Evolutionary conservation across 768 basidiomycete species (phyloP), one percentile per base, ranked within the genome.

Genomic region (Phanerochaete carnosa): DNA sequence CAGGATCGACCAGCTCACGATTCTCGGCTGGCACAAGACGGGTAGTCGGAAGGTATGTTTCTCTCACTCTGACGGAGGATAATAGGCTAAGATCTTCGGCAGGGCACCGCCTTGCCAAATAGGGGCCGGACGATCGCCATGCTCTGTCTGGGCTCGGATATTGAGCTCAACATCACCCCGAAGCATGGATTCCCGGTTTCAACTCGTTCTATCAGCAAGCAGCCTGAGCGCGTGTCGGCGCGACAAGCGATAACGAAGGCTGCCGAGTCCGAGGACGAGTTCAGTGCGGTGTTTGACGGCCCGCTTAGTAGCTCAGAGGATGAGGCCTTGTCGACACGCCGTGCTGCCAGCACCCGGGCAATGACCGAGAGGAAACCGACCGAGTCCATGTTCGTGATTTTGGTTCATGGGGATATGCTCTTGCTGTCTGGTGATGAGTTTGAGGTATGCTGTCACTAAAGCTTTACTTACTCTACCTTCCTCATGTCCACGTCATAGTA

Each of bases 401-500:
- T 78, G 39, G 71, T 76, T 8, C 77, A 79, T 58, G 77, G 78
- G 0, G 77, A 79, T 65, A 67, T 72, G 53, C 63, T 74, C 1
- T 49, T 79, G 39, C 67, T 79, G 6, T 63, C 8, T 2, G 77
- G 78, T 11, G 77, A 75, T 55, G 74, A 74, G 46, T 78, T 76
- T 56, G 75, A 79, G 69, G 77, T 77, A 67, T 16, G 51, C 7
- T 23, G n/a, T 19, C 23, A 33, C 51, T 4, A n/a, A 23, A 68
- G 54, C 15, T 69, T 70, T 2, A 68, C 49, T n/a, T 55, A 25
- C 2, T 29, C 29, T 16, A 11, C 25, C 39, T 49, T 16, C 22
- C 43, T 54, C 23, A 43, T 5, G 23, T 25, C 23, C 6, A 4
- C 26, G 4, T 7, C 47, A 7, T 35, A 69, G 68, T 69, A 62